Evolutionary conservation across 371 early-diverging fungal genomes (phyloP).

Genomic region (Syncephalastrum racemosum): DNA sequence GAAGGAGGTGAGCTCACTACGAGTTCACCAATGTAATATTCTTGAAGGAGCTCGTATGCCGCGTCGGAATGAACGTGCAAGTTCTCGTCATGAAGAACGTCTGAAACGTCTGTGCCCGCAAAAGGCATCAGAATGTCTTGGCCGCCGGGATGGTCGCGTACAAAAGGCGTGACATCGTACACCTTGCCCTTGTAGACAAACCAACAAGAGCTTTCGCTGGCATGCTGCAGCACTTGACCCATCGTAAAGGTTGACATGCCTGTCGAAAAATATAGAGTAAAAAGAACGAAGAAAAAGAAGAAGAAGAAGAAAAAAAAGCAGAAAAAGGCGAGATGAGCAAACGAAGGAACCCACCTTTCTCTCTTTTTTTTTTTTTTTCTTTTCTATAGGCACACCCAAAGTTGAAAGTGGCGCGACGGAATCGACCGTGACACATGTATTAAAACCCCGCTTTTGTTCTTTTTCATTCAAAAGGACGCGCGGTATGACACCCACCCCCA

Average conservation of each 20-base stretch:
- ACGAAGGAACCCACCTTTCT: background rate
- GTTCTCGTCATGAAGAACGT: constrained; percentile 67
- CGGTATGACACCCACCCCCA: background rate
- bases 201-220: constrained; percentile 45
- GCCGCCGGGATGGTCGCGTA: constrained; percentile 79
- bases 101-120: constrained; percentile 73
- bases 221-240: constrained; percentile 19
- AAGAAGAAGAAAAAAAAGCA: background rate
- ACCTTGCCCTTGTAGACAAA: constrained; percentile 70
- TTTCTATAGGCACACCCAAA: background rate
- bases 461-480: background rate
- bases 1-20: background rate
- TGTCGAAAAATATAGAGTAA: background rate
- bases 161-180: constrained; percentile 82
- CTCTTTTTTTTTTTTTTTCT: constrained; percentile 7
- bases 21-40: constrained; percentile 78
- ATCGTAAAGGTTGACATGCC: constrained; percentile 6
- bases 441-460: too few species aligned
- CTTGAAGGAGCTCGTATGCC: constrained; percentile 83
- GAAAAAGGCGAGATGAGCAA: background rate
- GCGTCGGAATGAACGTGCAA: constrained; percentile 84
- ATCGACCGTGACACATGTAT: too few species aligned
- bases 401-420: too few species aligned
- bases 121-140: constrained; percentile 74
- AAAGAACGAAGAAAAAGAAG: background rate